Percentiles rank a stretch among this genome's conserved stretches.
phyloP scores from a whole-genome alignment of 805 yeast genomes.

The Debaryomyces maramus region DNA sequence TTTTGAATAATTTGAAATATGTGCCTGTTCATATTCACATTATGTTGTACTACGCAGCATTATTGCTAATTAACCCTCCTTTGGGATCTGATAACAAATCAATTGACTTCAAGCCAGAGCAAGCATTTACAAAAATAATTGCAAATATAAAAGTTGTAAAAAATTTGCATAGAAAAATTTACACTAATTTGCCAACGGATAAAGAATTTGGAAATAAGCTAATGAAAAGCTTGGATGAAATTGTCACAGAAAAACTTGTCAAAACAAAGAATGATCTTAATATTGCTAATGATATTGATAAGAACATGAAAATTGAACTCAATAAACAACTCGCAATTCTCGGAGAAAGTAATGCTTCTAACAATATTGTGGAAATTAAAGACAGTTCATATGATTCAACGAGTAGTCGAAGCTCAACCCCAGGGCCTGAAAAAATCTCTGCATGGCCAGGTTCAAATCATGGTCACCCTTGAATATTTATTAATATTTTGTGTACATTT shows the following conservation, averaged over 20 bases:
- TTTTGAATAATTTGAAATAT: slow-evolving; percentile 53
- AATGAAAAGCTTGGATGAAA: slow-evolving; percentile 31
- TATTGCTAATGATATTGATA: slow-evolving; percentile 20
- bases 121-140: slow-evolving; percentile 27
- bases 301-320: slow-evolving; percentile 13
- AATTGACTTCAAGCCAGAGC: slow-evolving; percentile 23
- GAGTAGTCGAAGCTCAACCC: slow-evolving; percentile 25
- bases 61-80: slow-evolving; percentile 54
- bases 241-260: slow-evolving; percentile 28
- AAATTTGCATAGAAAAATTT: slow-evolving; percentile 42
- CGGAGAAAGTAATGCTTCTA: slow-evolving; percentile 13
- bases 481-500: neutral
- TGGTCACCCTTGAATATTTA: slow-evolving; percentile 50
- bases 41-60: slow-evolving; percentile 67
- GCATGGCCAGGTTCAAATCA: slow-evolving; percentile 74
- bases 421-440: slow-evolving; percentile 38
- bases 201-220: slow-evolving; percentile 48
- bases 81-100: slow-evolving; percentile 23
- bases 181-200: slow-evolving; percentile 53
- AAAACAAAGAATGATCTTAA: slow-evolving; percentile 19
- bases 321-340: slow-evolving; percentile 15
- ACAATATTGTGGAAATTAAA: slow-evolving; percentile 11
- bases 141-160: slow-evolving; percentile 44
- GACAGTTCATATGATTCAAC: slow-evolving; percentile 19
- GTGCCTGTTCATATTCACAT: slow-evolving; percentile 74